These are phyloP conservation scores for Alternaria burnsii DNA, from an alignment of 2,329 filamentous ascomycete genomes.

Conservation along the genomic window DNA sequence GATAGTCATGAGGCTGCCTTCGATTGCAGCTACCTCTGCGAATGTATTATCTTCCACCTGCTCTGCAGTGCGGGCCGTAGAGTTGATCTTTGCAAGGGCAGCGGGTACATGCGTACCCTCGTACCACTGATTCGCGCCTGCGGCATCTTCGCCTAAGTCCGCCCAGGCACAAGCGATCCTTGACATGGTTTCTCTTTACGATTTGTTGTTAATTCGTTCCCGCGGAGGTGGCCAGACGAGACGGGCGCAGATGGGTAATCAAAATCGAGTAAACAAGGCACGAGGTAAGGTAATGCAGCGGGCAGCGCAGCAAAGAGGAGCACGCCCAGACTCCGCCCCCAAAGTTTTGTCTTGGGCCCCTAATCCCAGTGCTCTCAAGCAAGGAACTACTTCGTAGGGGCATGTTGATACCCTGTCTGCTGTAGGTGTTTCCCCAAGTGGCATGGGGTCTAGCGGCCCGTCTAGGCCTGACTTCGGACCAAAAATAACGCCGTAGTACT, in stretches of 20 bases:
- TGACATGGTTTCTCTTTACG: slow-evolving; percentile 13
- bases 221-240: neutral
- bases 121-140: slow-evolving; percentile 17
- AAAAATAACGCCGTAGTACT: slow-evolving; percentile 8
- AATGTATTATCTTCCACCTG: slow-evolving; percentile 21
- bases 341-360: slow-evolving; percentile 3
- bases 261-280: neutral
- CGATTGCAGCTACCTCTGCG: slow-evolving; percentile 18
- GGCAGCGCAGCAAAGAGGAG: slow-evolving; percentile 3
- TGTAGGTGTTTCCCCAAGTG: slow-evolving; percentile 1
- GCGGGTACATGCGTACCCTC: slow-evolving; percentile 18
- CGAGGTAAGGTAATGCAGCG: slow-evolving; percentile 6
- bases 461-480: slow-evolving; percentile 3
- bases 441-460: slow-evolving; percentile 6
- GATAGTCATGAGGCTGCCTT: slow-evolving; percentile 20
- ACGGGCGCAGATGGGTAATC: neutral
- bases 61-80: slow-evolving; percentile 17
- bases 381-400: slow-evolving; percentile 3
- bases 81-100: slow-evolving; percentile 14
- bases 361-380: slow-evolving; percentile 4
- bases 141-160: slow-evolving; percentile 17
- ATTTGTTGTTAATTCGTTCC: neutral
- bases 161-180: slow-evolving; percentile 24
- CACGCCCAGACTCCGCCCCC: slow-evolving; percentile 12
- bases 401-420: neutral